phyloP scores from a whole-genome alignment of 192 early-diverging fungal genomes.

The Linderina pennispora region DNA sequence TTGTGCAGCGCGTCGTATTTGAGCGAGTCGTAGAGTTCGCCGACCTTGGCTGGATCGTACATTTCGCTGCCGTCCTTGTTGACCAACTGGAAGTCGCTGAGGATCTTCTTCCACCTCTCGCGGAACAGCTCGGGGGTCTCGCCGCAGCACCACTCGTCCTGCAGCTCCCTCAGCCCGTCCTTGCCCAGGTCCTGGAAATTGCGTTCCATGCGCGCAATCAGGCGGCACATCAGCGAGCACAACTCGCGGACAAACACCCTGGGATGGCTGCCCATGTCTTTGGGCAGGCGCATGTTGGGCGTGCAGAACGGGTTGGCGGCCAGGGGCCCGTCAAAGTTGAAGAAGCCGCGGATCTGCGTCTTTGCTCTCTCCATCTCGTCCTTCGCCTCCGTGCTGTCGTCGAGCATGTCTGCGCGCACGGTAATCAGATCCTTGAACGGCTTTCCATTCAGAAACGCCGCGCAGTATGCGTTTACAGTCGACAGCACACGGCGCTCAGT shows the following conservation, averaged over 20 bases:
- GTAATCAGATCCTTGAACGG: conserved; percentile 48
- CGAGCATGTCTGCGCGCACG: conserved; percentile 86
- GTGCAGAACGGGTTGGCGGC: conserved; percentile 19
- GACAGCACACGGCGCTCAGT: conserved; percentile 85
- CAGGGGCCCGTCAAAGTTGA: conserved; percentile 45
- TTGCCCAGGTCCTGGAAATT: conserved; percentile 64
- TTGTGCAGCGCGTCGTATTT: conserved; percentile 99
- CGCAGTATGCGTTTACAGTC: conserved; percentile 62
- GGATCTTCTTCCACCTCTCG: conserved; percentile 97
- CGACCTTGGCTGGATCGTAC: conserved; percentile 82
- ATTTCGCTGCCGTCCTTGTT: conserved; percentile 19
- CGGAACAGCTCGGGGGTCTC: conserved; percentile 80
- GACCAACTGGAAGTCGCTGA: conserved; percentile 68
- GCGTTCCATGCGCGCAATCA: conserved; percentile 68
- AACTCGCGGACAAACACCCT: conserved; percentile 57
- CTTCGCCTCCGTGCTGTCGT: conserved; percentile 92
- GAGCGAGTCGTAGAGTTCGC: conserved; percentile 90
- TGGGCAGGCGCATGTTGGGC: conserved; percentile 18
- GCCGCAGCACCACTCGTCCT: conserved; percentile 84
- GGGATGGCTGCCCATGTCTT: conserved; percentile 29
- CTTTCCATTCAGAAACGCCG: conserved; percentile 46
- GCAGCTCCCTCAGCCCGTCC: conserved; percentile 45
- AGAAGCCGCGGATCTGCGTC: conserved; percentile 59
- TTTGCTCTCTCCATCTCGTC: conserved; percentile 90
- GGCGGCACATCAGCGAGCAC: conserved; percentile 57